Percentiles rank a stretch among this genome's conserved stretches.
Evolutionary conservation across 768 basidiomycete genomes (phyloP).

Genomic region (Phanerodontia chrysosporium): DNA sequence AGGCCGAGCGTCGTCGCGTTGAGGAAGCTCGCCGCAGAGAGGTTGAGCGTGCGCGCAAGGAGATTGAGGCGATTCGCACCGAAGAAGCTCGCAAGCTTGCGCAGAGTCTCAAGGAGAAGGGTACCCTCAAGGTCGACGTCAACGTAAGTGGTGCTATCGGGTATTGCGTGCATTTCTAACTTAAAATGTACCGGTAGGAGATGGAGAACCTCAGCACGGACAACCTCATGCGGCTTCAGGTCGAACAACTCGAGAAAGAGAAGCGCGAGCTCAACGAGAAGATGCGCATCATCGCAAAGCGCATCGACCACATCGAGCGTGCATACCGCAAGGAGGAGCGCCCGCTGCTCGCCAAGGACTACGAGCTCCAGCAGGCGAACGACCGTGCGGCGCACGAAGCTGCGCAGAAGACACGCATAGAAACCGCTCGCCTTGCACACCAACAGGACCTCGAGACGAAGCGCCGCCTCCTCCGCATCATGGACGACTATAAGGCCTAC

Average conservation of each 20-base stretch:
- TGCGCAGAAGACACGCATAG: constrained; percentile 53
- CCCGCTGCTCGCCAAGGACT: constrained; percentile 81
- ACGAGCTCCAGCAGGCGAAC: constrained; percentile 74
- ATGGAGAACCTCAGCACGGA: constrained; percentile 83
- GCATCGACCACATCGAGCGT: constrained; percentile 92
- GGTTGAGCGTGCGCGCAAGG: constrained; percentile 58
- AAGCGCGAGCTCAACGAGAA: constrained; percentile 83
- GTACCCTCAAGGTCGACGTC: constrained; percentile 67
- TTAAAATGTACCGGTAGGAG: constrained; percentile 44
- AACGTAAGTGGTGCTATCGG: constrained; percentile 40
- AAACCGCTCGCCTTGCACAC: constrained; percentile 54
- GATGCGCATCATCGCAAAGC: constrained; percentile 78
- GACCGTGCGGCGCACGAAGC: constrained; percentile 70
- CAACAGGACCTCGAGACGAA: constrained; percentile 70
- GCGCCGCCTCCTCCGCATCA: constrained; percentile 66
- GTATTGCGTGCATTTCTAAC: neutral
- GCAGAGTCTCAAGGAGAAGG: constrained; percentile 75
- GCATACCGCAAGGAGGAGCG: constrained; percentile 92
- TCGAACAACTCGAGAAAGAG: constrained; percentile 95
- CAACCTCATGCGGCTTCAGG: constrained; percentile 83
- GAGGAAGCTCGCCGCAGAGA: constrained; percentile 66
- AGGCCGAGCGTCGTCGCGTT: constrained; percentile 54
- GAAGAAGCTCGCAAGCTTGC: constrained; percentile 90
- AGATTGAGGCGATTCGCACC: constrained; percentile 71
- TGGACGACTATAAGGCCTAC: constrained; percentile 59